Conservation (phyloP, 345 rosid genomes). For the Heritiera fomes region DNA sequence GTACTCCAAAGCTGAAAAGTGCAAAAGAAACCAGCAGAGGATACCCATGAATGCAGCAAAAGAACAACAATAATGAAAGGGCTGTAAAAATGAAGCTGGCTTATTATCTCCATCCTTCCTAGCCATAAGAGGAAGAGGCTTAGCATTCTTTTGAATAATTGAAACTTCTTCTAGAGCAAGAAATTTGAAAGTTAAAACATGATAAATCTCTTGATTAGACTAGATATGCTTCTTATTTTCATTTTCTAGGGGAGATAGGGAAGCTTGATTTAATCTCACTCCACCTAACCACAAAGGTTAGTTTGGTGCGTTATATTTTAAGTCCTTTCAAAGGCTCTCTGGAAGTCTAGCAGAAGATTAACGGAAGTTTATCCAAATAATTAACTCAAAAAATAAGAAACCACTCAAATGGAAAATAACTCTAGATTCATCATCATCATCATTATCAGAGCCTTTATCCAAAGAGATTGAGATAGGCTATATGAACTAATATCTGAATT, state of each 20-base stretch:
- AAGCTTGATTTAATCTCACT: not conserved
- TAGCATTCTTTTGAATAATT: not conserved
- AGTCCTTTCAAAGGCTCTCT: not conserved
- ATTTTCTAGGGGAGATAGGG: not conserved
- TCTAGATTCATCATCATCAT: too few species aligned
- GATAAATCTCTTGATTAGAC: not conserved
- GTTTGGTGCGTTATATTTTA: not conserved
- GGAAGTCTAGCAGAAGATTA: not conserved
- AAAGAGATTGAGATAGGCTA: too few species aligned
- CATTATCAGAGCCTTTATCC: too few species aligned
- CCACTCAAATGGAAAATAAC: not conserved
- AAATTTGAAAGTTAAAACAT: not conserved
- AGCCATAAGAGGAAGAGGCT: not conserved
- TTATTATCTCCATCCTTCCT: not conserved
- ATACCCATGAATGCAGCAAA: not conserved
- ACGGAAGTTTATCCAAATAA: not conserved
- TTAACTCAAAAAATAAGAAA: not conserved
- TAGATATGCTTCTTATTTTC: not conserved
- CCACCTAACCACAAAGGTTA: not conserved
- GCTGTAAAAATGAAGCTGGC: not conserved
- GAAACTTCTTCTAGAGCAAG: slow-evolving; percentile 1
- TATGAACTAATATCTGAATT: too few species aligned
- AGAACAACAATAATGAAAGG: not conserved
- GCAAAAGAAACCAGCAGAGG: not conserved
- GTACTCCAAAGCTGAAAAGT: not conserved